Evolutionary conservation across 192 early-diverging fungal species (phyloP), one percentile per base, ranked within the genome.

Genomic region (Backusella mclennaniae): DNA sequence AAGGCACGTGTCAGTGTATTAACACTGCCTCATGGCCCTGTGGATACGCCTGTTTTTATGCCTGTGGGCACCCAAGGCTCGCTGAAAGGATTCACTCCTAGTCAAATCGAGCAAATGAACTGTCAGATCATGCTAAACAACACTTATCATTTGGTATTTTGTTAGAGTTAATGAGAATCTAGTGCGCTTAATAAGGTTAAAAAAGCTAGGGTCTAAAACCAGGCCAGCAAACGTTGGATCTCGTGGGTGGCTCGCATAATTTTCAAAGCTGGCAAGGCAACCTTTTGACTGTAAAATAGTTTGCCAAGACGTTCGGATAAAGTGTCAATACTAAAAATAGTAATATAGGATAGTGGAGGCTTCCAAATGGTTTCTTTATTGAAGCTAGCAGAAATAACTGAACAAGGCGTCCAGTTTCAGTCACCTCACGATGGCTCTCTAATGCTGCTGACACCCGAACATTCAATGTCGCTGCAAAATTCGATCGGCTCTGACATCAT

Each of bases 361-460:
- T 96, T 96, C 78, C 95, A 96, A 77, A 96, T 96, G 95, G 93
- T 96, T 52, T 96, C 95, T 19, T 79, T 96, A 36, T 87, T 96
- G 36, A 94, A 93, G 78, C 79, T 96, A n/a, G 92, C 93, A 26
- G 85, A 92, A 73, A 94, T 96, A 71, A 94, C 93, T 35, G 95
- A 96, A 42, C 82, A 95, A 41, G 95, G 95, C 31, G 95, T 96
- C 2, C 88, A 94, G 77, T 96, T 96, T 79, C 88, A 90, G 69
- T 93, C 92, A 42, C 95, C 95, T 23, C 92, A 93, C 70, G 92
- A 94, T 70, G 91, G 90, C 66, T 90, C 93, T 26, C 78, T 84
- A 71, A 95, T 94, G 90, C 82, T 96, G 76, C 83, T 95, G 73
- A 95, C 95, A 19, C 95, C 95, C 4, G 93, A 96, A 67, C 91